Conservation (phyloP, 177 flowering plant species). For the Vitis hybrid region DNA sequence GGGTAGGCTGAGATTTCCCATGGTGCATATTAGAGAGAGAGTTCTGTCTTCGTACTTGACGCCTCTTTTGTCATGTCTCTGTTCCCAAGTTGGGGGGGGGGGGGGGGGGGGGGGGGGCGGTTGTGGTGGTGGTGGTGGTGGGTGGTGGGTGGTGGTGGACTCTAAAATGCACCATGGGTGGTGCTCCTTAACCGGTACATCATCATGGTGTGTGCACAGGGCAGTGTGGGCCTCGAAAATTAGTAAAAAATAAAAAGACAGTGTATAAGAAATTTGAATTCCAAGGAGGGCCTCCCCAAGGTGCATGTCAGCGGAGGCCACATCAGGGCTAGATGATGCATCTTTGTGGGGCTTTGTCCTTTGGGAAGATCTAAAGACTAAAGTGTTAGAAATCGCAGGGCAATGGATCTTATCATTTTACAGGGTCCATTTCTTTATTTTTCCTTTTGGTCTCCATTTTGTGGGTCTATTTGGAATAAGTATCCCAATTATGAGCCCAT, state of each 20-base stretch:
- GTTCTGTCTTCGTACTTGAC: slow-evolving; percentile 9
- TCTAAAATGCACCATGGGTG: slow-evolving; percentile 8
- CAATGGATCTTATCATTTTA: too few relatives aligned
- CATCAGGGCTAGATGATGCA: neutral
- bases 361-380: slow-evolving; percentile 19
- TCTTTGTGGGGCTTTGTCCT: slow-evolving; percentile 9
- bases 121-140: slow-evolving; percentile 7
- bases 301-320: slow-evolving; percentile 1
- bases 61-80: slow-evolving; percentile 8
- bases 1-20: slow-evolving; percentile 16
- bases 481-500: too few relatives aligned
- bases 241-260: neutral
- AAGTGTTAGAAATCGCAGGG: neutral
- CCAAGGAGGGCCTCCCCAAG: neutral
- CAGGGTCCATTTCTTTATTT: too few relatives aligned
- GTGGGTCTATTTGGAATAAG: too few relatives aligned
- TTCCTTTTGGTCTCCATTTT: too few relatives aligned
- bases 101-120: too few relatives aligned
- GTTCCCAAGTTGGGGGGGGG: slow-evolving; percentile 15
- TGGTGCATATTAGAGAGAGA: slow-evolving; percentile 19
- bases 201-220: slow-evolving; percentile 3
- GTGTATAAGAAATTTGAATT: too few relatives aligned
- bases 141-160: slow-evolving; percentile 1
- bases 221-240: slow-evolving; percentile 3
- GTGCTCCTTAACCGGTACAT: slow-evolving; percentile 7